phyloP scores from a whole-genome alignment of 306 rosid genomes.

The Fagus crenata region DNA sequence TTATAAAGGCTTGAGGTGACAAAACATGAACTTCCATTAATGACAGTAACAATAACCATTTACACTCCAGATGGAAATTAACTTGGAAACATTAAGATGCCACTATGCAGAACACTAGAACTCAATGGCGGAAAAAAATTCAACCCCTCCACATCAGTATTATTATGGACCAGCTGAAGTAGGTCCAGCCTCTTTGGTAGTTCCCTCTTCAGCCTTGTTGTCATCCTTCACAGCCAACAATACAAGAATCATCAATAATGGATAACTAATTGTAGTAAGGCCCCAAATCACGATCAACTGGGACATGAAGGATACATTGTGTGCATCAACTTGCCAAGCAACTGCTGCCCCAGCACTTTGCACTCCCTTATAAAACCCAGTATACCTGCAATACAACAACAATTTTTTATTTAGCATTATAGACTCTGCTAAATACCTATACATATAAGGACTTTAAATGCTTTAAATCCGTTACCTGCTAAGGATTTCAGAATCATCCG shows the following conservation, averaged over 20 bases:
- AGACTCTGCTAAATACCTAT: not conserved
- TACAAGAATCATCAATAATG: conserved; percentile 56
- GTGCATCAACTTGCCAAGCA: conserved; percentile 89
- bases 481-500: conserved; percentile 78
- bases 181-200: conserved; percentile 35
- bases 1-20: too few species aligned
- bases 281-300: conserved; percentile 72
- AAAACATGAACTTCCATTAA: not conserved
- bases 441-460: too few species aligned
- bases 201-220: conserved; percentile 25
- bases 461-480: conserved; percentile 60
- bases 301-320: conserved; percentile 43
- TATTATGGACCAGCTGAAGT: conserved; percentile 8
- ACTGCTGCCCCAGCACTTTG: conserved; percentile 98
- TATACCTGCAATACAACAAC: conserved; percentile 49
- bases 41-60: not conserved
- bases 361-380: conserved; percentile 84
- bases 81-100: not conserved
- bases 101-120: not conserved
- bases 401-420: not conserved
- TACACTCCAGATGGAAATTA: conserved; percentile 6
- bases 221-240: conserved; percentile 72
- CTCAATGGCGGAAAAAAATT: conserved; percentile 6
- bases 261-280: conserved; percentile 66
- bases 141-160: not conserved